A percentile compares a stretch with the other conserved stretches of the same genome.
phyloP scores from a whole-genome alignment of 495 filamentous ascomycete genomes.

The Podospora bellae-mahoneyi region DNA sequence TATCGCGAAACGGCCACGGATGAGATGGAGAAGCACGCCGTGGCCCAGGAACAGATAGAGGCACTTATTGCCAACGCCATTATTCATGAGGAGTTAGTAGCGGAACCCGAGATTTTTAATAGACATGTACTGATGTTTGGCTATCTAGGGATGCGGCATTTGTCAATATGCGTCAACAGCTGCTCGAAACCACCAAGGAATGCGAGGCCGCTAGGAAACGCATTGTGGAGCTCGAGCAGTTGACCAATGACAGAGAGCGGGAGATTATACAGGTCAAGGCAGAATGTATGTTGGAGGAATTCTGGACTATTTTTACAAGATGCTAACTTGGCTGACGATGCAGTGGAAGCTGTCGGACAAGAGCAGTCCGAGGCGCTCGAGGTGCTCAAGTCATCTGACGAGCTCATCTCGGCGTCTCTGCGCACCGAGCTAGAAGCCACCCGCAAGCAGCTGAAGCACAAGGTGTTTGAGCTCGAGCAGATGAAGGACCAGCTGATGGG shows the following conservation, averaged over 20 bases:
- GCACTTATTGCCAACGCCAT: slow-evolving; percentile 45
- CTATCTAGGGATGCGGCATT: slow-evolving; percentile 41
- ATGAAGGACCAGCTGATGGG: slow-evolving; percentile 52
- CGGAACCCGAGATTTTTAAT: slow-evolving; percentile 20
- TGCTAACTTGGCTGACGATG: slow-evolving; percentile 18
- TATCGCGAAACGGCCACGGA: slow-evolving; percentile 47
- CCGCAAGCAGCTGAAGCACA: slow-evolving; percentile 39
- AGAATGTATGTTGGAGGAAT: slow-evolving; percentile 33
- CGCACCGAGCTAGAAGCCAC: slow-evolving; percentile 49
- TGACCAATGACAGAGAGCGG: slow-evolving; percentile 45
- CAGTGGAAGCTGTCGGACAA: slow-evolving; percentile 48
- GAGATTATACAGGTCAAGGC: slow-evolving; percentile 41
- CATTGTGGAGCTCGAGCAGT: slow-evolving; percentile 43
- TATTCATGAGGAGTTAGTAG: slow-evolving; percentile 49
- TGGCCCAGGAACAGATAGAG: slow-evolving; percentile 50
- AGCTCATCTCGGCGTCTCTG: slow-evolving; percentile 50
- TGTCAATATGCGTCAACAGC: slow-evolving; percentile 36
- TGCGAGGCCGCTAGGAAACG: slow-evolving; percentile 38
- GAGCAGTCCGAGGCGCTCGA: slow-evolving; percentile 46
- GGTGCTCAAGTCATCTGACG: slow-evolving; percentile 52
- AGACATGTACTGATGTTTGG: slow-evolving; percentile 35
- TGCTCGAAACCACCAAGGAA: slow-evolving; percentile 33
- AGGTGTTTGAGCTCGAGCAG: slow-evolving; percentile 45
- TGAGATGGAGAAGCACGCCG: slow-evolving; percentile 48
- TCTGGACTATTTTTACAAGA: neutral